Evolutionary conservation across 2,329 filamentous ascomycete genomes (phyloP), one percentile per base, ranked within the genome.

Genomic region (Colletotrichum theobromicola): DNA sequence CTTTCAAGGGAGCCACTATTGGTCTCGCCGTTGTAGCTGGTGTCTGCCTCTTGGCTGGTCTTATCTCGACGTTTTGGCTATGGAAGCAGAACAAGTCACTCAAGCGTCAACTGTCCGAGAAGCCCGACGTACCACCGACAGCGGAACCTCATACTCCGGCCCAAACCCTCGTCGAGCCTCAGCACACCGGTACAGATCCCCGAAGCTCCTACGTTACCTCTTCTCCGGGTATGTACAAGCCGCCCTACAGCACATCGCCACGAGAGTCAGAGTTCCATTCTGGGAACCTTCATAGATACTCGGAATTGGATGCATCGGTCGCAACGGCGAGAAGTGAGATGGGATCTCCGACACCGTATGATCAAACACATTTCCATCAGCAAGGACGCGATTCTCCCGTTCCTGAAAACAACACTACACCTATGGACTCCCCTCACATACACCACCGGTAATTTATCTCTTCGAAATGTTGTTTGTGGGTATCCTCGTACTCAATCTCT

Each of bases 1-100:
- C 6, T 12, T 80, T 77, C 65, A 77, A 76, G 73, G 76, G 65
- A 67, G 79, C 78, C 16, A 79, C 78, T 58, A 82, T 80, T 16
- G 80, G 75, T 13, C 76, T 79, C 62, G 79, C 75, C 24, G 78
- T 75, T 30, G 76, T 75, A 16, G 30, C 78, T 21, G 79, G 80
- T 32, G 70, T 79, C 10, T 65, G 74, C 21, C 26, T 79, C 4
- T 28, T 80, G 28, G 72, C 70, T 2, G 71, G 75, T 7, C 53
- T 76, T 12, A 62, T 74, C 26, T 70, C 71, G 10, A 75, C 78
- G 5, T 15, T 76, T 1, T 80, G 77, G 75, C 61, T 81, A 10
- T 65, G 67, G 66, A 69, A 67, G 28, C 75, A 77, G 67, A 80
- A 80, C 70, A 78, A 75, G 61, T 42, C 60, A 0, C 77, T 80